Conservation (phyloP, 1,284 basidiomycete genomes). For the Schizophyllum amplum region DNA sequence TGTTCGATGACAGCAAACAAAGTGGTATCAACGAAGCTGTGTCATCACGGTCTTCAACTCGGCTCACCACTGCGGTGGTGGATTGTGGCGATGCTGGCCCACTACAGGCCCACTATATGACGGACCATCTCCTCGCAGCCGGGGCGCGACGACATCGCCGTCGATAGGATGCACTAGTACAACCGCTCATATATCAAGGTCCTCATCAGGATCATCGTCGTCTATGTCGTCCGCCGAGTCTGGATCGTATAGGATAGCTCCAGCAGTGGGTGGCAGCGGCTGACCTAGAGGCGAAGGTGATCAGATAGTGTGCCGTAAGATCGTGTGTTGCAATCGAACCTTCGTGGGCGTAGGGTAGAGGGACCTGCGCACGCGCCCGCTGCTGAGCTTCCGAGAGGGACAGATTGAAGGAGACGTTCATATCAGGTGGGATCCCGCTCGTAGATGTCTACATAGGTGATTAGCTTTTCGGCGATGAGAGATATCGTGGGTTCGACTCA, state of each 20-base stretch:
- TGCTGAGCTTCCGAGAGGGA: constrained; percentile 80
- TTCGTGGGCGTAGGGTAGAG: constrained; percentile 81
- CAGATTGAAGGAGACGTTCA: constrained; percentile 75
- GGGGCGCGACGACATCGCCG: neutral
- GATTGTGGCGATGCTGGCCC: no score
- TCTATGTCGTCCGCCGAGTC: constrained; percentile 86
- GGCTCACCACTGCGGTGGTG: no score
- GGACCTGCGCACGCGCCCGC: constrained; percentile 69
- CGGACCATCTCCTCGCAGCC: no score
- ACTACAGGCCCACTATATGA: no score
- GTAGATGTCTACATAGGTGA: neutral
- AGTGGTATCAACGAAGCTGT: no score
- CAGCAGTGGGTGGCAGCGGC: constrained; percentile 10
- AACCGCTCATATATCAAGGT: constrained; percentile 61
- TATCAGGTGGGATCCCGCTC: constrained; percentile 47
- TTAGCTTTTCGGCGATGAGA: neutral
- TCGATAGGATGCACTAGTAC: neutral
- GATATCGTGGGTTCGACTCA: constrained; percentile 20
- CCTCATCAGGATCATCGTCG: constrained; percentile 86
- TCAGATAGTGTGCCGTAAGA: neutral
- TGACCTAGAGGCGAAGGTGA: constrained; percentile 10
- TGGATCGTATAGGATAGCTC: constrained; percentile 61
- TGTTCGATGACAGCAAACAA: no score
- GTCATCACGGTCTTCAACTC: no score
- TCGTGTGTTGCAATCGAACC: constrained; percentile 33